phyloP scores from a whole-genome alignment of 2,329 filamentous ascomycete genomes.

The Trichoderma sp. region DNA sequence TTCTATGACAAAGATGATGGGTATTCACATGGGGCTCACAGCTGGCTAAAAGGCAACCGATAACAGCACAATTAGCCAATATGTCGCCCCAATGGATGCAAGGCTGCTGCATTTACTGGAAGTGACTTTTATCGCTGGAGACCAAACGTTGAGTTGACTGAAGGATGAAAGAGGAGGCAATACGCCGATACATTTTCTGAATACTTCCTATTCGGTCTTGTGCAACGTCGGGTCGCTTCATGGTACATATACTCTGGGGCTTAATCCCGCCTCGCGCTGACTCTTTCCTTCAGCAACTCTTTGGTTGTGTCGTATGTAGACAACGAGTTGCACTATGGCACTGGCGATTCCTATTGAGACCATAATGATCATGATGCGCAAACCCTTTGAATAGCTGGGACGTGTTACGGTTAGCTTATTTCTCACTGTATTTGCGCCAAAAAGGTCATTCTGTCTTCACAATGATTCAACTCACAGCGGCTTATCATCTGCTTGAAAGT shows the following conservation, averaged over 20 bases:
- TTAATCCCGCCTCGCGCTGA: background rate
- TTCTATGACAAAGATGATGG: background rate
- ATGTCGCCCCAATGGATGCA: background rate
- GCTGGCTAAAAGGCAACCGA: background rate
- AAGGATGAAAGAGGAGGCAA: background rate
- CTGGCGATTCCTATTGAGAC: conserved; percentile 40
- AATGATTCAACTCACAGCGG: conserved; percentile 35
- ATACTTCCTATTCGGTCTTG: background rate
- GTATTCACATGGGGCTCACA: background rate
- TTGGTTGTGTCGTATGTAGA: conserved; percentile 40
- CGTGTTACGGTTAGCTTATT: background rate
- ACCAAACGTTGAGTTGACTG: background rate
- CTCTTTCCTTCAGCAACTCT: conserved; percentile 26
- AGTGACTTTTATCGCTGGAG: background rate
- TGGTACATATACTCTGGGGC: background rate
- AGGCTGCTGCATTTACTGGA: background rate
- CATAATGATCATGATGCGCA: conserved; percentile 46
- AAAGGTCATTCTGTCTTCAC: background rate
- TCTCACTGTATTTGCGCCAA: background rate
- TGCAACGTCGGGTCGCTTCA: background rate
- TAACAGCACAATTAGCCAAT: background rate
- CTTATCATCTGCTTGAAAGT: conserved; percentile 43
- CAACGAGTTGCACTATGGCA: conserved; percentile 37
- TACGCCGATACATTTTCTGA: background rate
- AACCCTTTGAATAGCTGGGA: conserved; percentile 41